phyloP scores from a whole-genome alignment of 495 filamentous ascomycete species.

The Umbilicaria muhlenbergii region DNA sequence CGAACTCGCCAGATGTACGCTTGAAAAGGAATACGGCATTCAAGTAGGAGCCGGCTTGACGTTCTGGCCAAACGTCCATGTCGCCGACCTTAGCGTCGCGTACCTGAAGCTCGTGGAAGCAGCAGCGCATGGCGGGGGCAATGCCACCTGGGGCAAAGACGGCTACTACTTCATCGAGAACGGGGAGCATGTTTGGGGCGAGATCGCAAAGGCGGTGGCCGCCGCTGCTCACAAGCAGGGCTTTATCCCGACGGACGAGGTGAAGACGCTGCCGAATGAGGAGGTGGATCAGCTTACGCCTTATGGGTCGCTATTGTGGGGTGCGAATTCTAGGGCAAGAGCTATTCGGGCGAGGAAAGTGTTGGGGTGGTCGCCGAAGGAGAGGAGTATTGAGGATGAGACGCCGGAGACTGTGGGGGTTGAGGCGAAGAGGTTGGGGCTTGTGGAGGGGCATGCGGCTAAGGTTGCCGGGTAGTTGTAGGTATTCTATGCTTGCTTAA shows the following conservation, averaged over 20 bases:
- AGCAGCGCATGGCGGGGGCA: constrained; percentile 37
- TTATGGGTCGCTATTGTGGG: constrained; percentile 32
- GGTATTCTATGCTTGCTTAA: neutral
- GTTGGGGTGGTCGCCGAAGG: constrained; percentile 38
- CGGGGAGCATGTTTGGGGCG: constrained; percentile 55
- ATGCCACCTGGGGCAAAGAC: constrained; percentile 56
- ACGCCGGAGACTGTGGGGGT: constrained; percentile 22
- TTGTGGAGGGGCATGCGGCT: constrained; percentile 21
- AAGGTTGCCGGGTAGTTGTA: constrained; percentile 17
- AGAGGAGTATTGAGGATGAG: constrained; percentile 12
- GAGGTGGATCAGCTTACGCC: constrained; percentile 19
- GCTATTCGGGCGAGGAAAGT: constrained; percentile 39
- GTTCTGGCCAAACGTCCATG: constrained; percentile 59
- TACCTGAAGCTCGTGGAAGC: constrained; percentile 53
- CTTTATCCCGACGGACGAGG: constrained; percentile 40
- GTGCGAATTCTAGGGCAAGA: constrained; percentile 35
- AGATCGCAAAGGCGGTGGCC: constrained; percentile 44
- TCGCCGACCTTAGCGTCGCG: constrained; percentile 53
- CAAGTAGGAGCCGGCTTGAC: constrained; percentile 47
- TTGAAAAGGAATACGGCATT: constrained; percentile 48
- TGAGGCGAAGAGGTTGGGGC: constrained; percentile 24
- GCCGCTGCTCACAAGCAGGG: constrained; percentile 46
- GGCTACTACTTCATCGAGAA: constrained; percentile 67
- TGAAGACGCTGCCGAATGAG: constrained; percentile 21
- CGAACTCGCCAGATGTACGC: constrained; percentile 32